Evolutionary conservation across 2,329 filamentous ascomycete genomes (phyloP), one percentile per base, ranked within the genome.

Genomic region (Penicillium sumatraense): DNA sequence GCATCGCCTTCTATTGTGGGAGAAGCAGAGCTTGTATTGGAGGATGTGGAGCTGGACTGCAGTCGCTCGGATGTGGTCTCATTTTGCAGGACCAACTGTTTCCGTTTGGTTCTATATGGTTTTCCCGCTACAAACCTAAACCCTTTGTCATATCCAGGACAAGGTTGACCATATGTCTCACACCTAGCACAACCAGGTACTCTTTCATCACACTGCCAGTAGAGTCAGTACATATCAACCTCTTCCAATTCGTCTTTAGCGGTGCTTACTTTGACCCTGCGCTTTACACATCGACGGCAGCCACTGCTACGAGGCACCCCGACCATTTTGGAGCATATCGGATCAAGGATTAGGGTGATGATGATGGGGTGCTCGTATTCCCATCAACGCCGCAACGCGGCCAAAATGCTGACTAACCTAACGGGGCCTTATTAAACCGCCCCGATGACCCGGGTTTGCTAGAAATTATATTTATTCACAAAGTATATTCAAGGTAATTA

Each of bases 61-160:
- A 38, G 38, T 21, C 8, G 14, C 40, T 35, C 31, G 8, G 41
- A 20, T 8, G n/a, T 29, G n/a, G 9, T 16, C 9, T 20, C 26
- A 20, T 29, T 24, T 13, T n/a, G 26, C 4, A 23, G 8, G 13
- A 27, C 49, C 13, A 46, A 35, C 20, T 26, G 58, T 8, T 44
- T 58, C 16, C 58, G 59, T 13, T 52, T 60, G 20, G 59, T 58
- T 10, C 68, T 57, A 51, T 66, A 61, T n/a, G 66, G 68, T 40
- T 69, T 69, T n/a, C 63, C 70, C 14, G 66, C 47, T 16, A 74
- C 62, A 21, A 74, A 74, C 36, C 70, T 73, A 45, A 73, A 72
- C 14, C 62, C 61, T 18, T 63, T 64, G 11, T 66, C 63, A 54
- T 74, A 74, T 14, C 72, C 72, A 10, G 70, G 70, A 45, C 72